Evolutionary conservation across 345 rosid species (phyloP), one percentile per base, ranked within the genome.

Genomic region (Eutrema heterophyllum): DNA sequence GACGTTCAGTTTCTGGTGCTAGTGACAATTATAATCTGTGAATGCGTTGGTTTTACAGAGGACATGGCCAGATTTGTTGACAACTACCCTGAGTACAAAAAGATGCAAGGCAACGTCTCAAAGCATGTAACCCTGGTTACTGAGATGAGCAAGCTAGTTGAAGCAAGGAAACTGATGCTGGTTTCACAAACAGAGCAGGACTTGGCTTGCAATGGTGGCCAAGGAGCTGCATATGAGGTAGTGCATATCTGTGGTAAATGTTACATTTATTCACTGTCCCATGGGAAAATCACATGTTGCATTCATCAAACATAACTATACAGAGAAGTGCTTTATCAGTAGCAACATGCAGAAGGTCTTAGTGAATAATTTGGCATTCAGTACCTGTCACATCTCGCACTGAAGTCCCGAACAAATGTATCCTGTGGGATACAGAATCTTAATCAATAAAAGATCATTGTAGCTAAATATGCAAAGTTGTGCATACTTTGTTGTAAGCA

Each of bases 31-130:
- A 39, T 74, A 76, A 70, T 27, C 41, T 77, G 73, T 60, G 58
- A 60, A 27, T 75, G 9, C 41, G 64, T 53, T 85, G 74, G 46
- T 65, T 81, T 66, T 81, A 84, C 90, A 95, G 99, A 88, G 76
- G 99, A 95, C 81, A 92, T 90, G 99, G 98, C 97, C 77, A 95
- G 90, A 78, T 95, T 95, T 84, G 97, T 95, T 70, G 98, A 92
- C 67, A 92, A 85, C 67, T 95, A 95, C 72, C 99, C 98, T 5
- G 98, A 88, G 85, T 95, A 88, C 74, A 86, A 86, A 75, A 92
- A 92, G 84, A 92, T 92, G 98, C 99, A 92, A 62, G 98, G 99
- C 54, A 95, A 92, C 78, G 98, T 95, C 35, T 95, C 98, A 57
- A 95, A 95, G 78, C 99, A 95, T 81, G 97, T 95, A 35, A 86